A percentile compares a stretch with the other conserved stretches of the same genome.
These are phyloP conservation scores for Colletotrichum sp. DNA, from an alignment of 2,329 filamentous ascomycete genomes.

Conservation along the genomic window DNA sequence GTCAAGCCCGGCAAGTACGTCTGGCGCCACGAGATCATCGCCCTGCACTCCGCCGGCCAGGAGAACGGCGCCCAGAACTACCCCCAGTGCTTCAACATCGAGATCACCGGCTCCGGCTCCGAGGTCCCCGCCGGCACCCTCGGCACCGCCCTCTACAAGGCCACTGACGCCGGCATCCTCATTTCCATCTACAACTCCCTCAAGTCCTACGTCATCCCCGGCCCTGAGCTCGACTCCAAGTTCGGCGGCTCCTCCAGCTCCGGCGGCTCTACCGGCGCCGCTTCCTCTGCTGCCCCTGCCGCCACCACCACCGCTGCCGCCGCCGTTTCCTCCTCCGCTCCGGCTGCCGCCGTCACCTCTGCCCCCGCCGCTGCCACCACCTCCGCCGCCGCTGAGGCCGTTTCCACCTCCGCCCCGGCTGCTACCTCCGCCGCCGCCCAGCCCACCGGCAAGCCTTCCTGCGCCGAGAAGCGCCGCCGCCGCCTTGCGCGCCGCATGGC, in stretches of 20 bases:
- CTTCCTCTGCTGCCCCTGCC: constrained; percentile 11
- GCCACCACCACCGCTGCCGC: constrained; percentile 23
- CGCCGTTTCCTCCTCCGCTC: constrained; percentile 17
- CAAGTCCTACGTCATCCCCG: constrained; percentile 34
- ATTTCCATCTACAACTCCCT: constrained; percentile 37
- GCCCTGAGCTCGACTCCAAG: constrained; percentile 23
- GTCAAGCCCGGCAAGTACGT: constrained; percentile 58
- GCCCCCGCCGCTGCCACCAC: constrained; percentile 11
- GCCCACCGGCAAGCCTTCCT: constrained; percentile 22
- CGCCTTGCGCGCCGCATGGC: constrained; percentile 17
- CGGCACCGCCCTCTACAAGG: constrained; percentile 39
- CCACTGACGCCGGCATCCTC: constrained; percentile 35
- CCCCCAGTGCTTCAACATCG: constrained; percentile 56
- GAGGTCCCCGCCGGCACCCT: constrained; percentile 30
- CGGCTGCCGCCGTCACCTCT: constrained; percentile 17
- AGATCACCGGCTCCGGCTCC: constrained; percentile 45
- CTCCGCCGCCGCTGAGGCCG: constrained; percentile 5
- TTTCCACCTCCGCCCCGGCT: background rate
- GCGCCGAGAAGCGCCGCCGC: constrained; percentile 19
- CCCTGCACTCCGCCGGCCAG: constrained; percentile 51
- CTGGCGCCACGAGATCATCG: constrained; percentile 60
- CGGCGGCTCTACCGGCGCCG: constrained; percentile 28
- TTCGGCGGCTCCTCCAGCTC: constrained; percentile 14
- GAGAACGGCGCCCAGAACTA: constrained; percentile 50
- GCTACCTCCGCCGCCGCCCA: background rate